Evolutionary conservation across 2,329 filamentous ascomycete species (phyloP).

Genomic region (Alternaria rosae): DNA sequence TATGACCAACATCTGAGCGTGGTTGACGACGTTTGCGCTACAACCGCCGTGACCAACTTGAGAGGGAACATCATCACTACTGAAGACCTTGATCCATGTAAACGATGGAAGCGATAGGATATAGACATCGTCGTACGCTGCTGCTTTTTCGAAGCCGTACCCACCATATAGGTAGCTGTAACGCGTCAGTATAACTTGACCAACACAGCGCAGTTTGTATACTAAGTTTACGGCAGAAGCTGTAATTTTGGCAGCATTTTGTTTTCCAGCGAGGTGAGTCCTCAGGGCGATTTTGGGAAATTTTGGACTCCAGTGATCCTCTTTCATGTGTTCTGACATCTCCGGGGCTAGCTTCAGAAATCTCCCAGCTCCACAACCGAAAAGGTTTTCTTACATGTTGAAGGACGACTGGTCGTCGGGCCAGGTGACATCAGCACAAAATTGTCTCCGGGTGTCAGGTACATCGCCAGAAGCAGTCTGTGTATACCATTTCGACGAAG

Average conservation of each 20-base stretch:
- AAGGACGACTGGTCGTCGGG: conserved; percentile 67
- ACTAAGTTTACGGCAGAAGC: not conserved
- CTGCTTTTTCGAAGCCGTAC: conserved; percentile 56
- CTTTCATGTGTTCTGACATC: not conserved
- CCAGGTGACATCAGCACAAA: conserved; percentile 69
- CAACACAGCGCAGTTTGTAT: not conserved
- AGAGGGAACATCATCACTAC: conserved; percentile 30
- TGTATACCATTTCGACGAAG: conserved; percentile 66
- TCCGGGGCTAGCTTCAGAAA: not conserved
- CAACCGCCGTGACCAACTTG: conserved; percentile 62
- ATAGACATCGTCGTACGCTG: conserved; percentile 68
- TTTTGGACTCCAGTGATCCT: not conserved
- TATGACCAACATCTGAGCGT: conserved; percentile 68
- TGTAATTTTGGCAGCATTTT: not conserved
- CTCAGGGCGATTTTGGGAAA: not conserved
- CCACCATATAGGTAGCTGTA: conserved; percentile 69
- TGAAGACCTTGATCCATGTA: conserved; percentile 66
- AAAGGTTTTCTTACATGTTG: conserved; percentile 62
- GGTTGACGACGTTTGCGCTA: conserved; percentile 63
- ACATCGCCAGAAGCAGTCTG: conserved; percentile 64
- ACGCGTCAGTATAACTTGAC: not conserved
- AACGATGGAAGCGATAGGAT: conserved; percentile 69
- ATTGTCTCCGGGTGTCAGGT: conserved; percentile 63
- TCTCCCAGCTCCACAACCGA: not conserved
- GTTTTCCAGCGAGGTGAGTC: not conserved